Percentiles rank a stretch among this genome's conserved stretches.
These are phyloP conservation scores for Talaromyces sp. DNA, from an alignment of 2,329 filamentous ascomycete species.

Conservation along the genomic window DNA sequence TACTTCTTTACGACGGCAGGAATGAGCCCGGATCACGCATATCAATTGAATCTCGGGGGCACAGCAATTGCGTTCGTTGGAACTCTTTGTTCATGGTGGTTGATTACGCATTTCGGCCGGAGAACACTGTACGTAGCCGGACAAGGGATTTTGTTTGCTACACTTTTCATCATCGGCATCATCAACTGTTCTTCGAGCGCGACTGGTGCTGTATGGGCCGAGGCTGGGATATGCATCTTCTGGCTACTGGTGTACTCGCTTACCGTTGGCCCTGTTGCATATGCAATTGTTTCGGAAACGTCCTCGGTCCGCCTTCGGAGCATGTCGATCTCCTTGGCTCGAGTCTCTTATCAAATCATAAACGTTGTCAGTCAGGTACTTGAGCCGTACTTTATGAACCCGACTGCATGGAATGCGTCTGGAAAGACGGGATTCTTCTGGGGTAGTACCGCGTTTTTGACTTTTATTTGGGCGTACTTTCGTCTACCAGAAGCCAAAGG, in stretches of 20 bases:
- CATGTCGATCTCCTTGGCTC: conserved; percentile 42
- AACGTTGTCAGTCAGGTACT: conserved; percentile 37
- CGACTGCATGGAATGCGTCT: conserved; percentile 20
- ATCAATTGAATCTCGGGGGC: conserved; percentile 31
- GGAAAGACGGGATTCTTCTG: conserved; percentile 28
- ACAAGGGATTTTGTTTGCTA: conserved; percentile 24
- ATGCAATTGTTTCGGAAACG: conserved; percentile 45
- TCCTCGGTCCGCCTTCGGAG: conserved; percentile 38
- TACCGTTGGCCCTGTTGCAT: conserved; percentile 39
- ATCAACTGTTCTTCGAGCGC: conserved; percentile 38
- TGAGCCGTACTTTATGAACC: conserved; percentile 38
- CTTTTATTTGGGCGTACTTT: conserved; percentile 11
- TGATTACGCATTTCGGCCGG: conserved; percentile 29
- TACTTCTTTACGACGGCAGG: conserved; percentile 44
- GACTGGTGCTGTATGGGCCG: conserved; percentile 27
- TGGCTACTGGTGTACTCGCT: conserved; percentile 37
- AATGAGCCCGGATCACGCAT: conserved; percentile 25
- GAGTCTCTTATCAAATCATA: conserved; percentile 33
- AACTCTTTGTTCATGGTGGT: conserved; percentile 28
- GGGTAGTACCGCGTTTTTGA: conserved; percentile 13
- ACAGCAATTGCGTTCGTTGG: conserved; percentile 32
- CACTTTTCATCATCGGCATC: conserved; percentile 33
- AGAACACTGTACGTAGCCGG: conserved; percentile 28
- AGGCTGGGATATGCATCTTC: conserved; percentile 32
- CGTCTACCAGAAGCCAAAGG: conserved; percentile 27